These are phyloP conservation scores for Blepharisma stoltei DNA, from an alignment of 73 alveolate genomes.

Conservation along the genomic window DNA sequence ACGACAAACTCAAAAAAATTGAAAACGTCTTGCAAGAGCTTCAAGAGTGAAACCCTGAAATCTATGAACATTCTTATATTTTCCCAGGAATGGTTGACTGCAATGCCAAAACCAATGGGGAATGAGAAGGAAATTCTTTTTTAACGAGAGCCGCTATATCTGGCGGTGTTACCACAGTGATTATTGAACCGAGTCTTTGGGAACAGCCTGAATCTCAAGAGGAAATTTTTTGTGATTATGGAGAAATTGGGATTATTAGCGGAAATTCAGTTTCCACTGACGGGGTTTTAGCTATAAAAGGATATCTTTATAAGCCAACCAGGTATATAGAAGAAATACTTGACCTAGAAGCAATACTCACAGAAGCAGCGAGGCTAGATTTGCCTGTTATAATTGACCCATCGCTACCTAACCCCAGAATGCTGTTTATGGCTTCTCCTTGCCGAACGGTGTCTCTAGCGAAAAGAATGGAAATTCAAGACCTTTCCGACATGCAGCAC, in stretches of 20 bases:
- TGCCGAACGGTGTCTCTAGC: neutral
- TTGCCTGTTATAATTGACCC: slow-evolving; percentile 23
- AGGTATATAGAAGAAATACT: neutral
- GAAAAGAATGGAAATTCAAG: neutral
- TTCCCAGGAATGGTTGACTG: slow-evolving; percentile 12
- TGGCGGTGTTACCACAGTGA: neutral
- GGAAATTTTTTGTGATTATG: neutral
- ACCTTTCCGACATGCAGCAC: neutral
- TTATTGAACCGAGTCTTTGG: neutral
- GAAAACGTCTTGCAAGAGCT: neutral
- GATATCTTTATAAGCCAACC: neutral
- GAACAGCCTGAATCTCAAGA: neutral
- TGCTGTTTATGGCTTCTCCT: slow-evolving; percentile 24
- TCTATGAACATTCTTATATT: neutral
- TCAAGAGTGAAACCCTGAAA: slow-evolving; percentile 8
- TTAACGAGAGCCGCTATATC: neutral
- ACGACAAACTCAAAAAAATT: neutral
- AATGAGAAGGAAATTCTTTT: neutral
- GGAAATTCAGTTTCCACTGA: neutral
- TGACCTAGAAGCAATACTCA: neutral
- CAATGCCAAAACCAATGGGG: neutral
- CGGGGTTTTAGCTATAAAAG: neutral
- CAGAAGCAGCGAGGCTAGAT: neutral
- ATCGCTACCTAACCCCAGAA: slow-evolving; percentile 9
- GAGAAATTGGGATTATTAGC: neutral